Evolutionary conservation across 306 rosid species (phyloP).

Genomic region (Begonia peltatifolia): DNA sequence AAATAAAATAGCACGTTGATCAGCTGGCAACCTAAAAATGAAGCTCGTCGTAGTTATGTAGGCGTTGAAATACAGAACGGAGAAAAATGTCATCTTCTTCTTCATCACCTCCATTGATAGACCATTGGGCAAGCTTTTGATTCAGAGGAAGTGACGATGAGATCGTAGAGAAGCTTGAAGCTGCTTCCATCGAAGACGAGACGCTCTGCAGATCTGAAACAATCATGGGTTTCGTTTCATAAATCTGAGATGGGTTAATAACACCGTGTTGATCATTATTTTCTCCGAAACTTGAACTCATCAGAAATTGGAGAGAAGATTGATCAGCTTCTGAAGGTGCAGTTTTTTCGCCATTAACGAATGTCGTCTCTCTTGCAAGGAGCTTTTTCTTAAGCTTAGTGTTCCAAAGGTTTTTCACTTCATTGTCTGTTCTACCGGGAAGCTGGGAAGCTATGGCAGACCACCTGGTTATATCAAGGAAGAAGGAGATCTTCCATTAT

Average conservation of each 20-base stretch:
- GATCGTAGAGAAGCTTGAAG: slow-evolving; percentile 12
- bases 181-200: not conserved
- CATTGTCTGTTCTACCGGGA: slow-evolving; percentile 42
- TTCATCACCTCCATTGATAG: slow-evolving; percentile 5
- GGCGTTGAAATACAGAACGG: slow-evolving; percentile 10
- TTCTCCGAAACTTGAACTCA: not conserved
- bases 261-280: not conserved
- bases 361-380: not conserved
- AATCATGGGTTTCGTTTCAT: not conserved
- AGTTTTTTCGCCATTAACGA: not conserved
- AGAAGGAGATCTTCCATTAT: not conserved
- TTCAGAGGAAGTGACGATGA: slow-evolving; percentile 10
- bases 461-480: slow-evolving; percentile 20
- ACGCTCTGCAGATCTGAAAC: slow-evolving; percentile 3
- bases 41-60: too few relatives aligned
- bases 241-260: slow-evolving; percentile 6
- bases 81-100: slow-evolving; percentile 5
- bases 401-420: slow-evolving; percentile 38
- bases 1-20: too few relatives aligned
- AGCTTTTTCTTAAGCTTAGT: slow-evolving; percentile 34
- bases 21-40: too few relatives aligned
- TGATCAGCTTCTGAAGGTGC: not conserved
- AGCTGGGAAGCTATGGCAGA: slow-evolving; percentile 35
- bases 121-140: slow-evolving; percentile 7
- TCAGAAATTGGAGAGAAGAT: not conserved